These are phyloP conservation scores for Omphalotus olearius DNA, from an alignment of 1,284 basidiomycete genomes.

Conservation along the genomic window DNA sequence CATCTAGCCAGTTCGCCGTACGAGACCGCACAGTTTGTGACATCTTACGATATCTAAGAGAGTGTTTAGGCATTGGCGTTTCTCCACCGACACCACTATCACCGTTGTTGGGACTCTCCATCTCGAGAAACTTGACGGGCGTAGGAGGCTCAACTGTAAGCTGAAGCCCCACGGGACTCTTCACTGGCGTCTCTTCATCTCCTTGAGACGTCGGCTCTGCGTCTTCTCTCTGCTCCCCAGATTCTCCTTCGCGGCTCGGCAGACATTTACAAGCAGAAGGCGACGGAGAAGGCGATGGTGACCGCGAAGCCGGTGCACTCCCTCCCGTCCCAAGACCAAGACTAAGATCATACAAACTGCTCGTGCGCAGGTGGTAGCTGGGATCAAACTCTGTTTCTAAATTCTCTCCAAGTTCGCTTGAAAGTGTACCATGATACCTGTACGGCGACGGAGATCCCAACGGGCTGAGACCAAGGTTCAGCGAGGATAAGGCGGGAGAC, in stretches of 20 bases:
- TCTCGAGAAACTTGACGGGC: conserved; percentile 13
- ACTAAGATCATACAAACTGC: conserved; percentile 46
- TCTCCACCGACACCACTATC: conserved; percentile 17
- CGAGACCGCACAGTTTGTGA: conserved; percentile 51
- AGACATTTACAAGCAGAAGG: conserved; percentile 25
- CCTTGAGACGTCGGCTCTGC: conserved; percentile 16
- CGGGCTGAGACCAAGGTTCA: no score
- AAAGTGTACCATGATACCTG: conserved; percentile 43
- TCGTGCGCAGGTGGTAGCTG: conserved; percentile 42
- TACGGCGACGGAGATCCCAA: conserved; percentile 43
- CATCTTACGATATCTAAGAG: conserved; percentile 31
- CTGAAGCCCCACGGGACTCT: conserved; percentile 16
- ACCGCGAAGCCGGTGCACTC: conserved; percentile 25
- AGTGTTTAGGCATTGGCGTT: no score
- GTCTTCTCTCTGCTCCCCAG: conserved; percentile 3
- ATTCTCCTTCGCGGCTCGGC: conserved; percentile 19
- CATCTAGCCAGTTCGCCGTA: conserved; percentile 50
- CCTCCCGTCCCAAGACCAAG: conserved; percentile 21
- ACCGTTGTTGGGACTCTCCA: conserved; percentile 12
- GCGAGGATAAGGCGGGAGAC: conserved; percentile 31
- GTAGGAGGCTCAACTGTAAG: conserved; percentile 38
- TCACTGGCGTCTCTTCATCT: conserved; percentile 12
- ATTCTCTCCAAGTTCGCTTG: conserved; percentile 37
- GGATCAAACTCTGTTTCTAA: conserved; percentile 19
- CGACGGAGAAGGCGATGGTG: no score